Base-by-base conservation (phyloP, 2,329 filamentous ascomycete genomes). In the Phoma sp. region DNA sequence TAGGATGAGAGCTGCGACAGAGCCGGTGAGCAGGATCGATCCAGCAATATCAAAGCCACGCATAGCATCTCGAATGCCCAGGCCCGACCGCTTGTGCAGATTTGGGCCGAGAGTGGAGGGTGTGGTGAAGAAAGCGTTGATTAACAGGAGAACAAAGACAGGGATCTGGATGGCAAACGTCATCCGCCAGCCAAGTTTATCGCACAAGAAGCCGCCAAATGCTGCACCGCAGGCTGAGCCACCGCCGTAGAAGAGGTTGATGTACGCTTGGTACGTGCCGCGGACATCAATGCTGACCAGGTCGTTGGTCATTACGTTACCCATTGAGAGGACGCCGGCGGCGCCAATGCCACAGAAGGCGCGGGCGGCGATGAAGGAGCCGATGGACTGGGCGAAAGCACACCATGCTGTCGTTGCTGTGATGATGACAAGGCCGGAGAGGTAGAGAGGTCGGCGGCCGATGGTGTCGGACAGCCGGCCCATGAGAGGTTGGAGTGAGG, bases 381-480 rank as follows among this genome's bases (percentile, higher is more conserved):
- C 78, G 67, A 94, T 88, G 67, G 82, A 86, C 41, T 77, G 78
- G 0, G 90, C 89, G 9, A 87, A 71, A 0, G 84, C 88, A 73
- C 90, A 93, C 81, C 88, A 90, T 12, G 84, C 67, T 4, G 89
- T 92, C 0, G 87, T 87, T 1, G 82, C 55, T 25, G 84, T 74
- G 62, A 93, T 91, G 9, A 90, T 76, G 12, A 79, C 69, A n/a
- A 88, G 80, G 1, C 84, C 84, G 10, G 82, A 81, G 10, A 92
- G 76, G 64, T 90, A 92, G 1, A 88, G 81, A 17, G 80, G 77
- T 55, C 87, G 89, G 39, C 90, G 80, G 10, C 90, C 90, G 55
- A 92, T 76, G 0, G 88, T 86, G 74, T 94, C 90, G 1, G 89
- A 92, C 1, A 92, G 72, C 2, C 90, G 83, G 3, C 89, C 90